Evolutionary conservation across 371 early-diverging fungal species (phyloP), one percentile per base, ranked within the genome.

Genomic region (Saksenaea vasiformis): DNA sequence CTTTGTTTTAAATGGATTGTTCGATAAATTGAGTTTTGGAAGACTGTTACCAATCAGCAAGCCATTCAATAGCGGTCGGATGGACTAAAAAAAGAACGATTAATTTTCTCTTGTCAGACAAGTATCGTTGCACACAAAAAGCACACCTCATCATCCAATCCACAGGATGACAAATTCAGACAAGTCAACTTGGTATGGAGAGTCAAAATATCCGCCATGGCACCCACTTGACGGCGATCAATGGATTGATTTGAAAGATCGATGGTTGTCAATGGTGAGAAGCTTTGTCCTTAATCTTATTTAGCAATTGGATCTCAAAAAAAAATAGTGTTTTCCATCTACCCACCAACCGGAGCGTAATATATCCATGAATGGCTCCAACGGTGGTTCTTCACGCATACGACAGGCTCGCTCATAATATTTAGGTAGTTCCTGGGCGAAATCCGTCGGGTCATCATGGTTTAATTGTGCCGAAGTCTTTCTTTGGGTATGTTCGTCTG

Each of bases 191-290:
- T 71, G 54, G 66, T 71, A 27, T 70, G 67, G 11, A 79, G 47
- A 31, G 71, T 66, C 2, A 79, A 71, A 44, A 63, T 77, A 62
- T 89, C 89, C 17, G 87, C 80, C 11, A 90, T 74, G 11, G 89
- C 87, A 19, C 81, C 84, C 9, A 85, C 71, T 15, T 71, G 67
- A 22, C 75, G 70, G 4, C 83, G 74, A 47, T 65, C 58, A 27
- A 75, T 38, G 14, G 38, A 54, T 37, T 78, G 79, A 61, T 82
- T 78, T 11, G 84, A 70, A 14, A 87, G 62, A 53, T 87, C 85
- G 24, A 86, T 66, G 1, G 67, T 63, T 0, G 80, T 80, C 62
- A 53, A 74, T 41, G 54, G 57, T 56, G 41, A 59, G 55, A 59
- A 65, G 58, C 70, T 65, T 63, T 61, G 55, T 68, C 56, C 28